Base-by-base conservation (phyloP, 495 filamentous ascomycete genomes). In the Talaromyces ruber region DNA sequence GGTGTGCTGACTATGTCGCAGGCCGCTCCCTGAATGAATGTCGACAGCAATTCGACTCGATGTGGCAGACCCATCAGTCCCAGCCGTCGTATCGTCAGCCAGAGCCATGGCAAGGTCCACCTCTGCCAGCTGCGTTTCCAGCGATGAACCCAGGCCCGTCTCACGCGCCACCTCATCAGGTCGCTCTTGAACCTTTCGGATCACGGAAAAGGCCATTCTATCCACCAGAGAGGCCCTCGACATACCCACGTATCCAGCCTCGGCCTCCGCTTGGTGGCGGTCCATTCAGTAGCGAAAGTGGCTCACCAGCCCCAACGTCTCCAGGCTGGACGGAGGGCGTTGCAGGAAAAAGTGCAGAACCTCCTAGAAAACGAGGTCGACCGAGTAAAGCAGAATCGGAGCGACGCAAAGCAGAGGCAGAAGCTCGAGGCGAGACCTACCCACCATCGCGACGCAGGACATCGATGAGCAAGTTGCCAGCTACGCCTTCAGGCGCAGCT, bases 311-410 rank as follows among this genome's bases (percentile, higher is more conserved):
- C 18, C 73, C 76, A 53, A 64, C 76, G 11, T 78, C 77, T 22
- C 76, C 77, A 9, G 64, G 69, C 25, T 65, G 72, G 50, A 68
- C 70, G 26, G 65, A 59, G 30, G 28, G 65, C 6, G 55, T 59
- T 8, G 34, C 61, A 22, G 61, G 65, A 62, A 51, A 51, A 29
- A 69, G 70, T 30, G 26, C 22, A 25, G 79, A 81, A 32, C 78
- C 73, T 14, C 78, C 77, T 37, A 80, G 81, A 60, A 87, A 87
- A 76, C 78, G 86, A 50, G 84, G 84, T 16, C 78, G 84, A 12
- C 84, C 84, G 56, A 83, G 77, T 64, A 85, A 85, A 68, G 79
- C 76, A 56, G 83, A 85, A 60, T 70, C 75, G 4, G 81, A 84
- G 62, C 73, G 76, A 22, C 74, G 79, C 59, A 79, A 79, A 63